phyloP scores from a whole-genome alignment of 1,284 basidiomycete genomes.

The Cerioporus squamosus region DNA sequence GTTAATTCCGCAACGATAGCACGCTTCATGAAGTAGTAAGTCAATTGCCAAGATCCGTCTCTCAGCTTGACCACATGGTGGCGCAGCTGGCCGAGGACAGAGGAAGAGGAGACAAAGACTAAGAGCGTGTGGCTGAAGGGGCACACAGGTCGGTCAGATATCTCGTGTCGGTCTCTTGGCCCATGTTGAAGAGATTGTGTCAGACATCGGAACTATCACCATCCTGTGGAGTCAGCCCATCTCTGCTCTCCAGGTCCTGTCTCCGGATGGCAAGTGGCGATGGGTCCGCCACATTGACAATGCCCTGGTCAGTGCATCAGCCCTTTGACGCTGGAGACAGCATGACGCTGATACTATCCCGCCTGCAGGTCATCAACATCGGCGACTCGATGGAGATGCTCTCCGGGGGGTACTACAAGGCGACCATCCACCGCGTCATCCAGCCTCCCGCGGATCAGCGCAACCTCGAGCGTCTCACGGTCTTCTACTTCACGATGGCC shows the following conservation, averaged over 20 bases:
- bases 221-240: conserved; percentile 65
- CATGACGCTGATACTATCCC: neutral
- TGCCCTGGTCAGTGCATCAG: conserved; percentile 46
- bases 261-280: conserved; percentile 54
- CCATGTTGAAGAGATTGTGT: neutral
- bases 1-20: conserved; percentile 15
- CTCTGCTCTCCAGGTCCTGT: conserved; percentile 57
- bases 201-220: conserved; percentile 59
- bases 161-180: neutral
- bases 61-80: neutral
- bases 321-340: neutral
- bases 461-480: conserved; percentile 48
- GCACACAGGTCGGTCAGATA: conserved; percentile 43
- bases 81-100: conserved; percentile 35
- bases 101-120: conserved; percentile 53
- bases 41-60: neutral
- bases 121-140: conserved; percentile 65
- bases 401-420: conserved; percentile 52
- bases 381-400: conserved; percentile 64
- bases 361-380: conserved; percentile 52
- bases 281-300: conserved; percentile 66
- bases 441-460: conserved; percentile 53
- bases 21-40: conserved; percentile 42
- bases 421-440: conserved; percentile 42
- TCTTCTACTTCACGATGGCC: conserved; percentile 50